Evolutionary conservation across 2,329 filamentous ascomycete species (phyloP).

Genomic region (Fusarium cicatricum): DNA sequence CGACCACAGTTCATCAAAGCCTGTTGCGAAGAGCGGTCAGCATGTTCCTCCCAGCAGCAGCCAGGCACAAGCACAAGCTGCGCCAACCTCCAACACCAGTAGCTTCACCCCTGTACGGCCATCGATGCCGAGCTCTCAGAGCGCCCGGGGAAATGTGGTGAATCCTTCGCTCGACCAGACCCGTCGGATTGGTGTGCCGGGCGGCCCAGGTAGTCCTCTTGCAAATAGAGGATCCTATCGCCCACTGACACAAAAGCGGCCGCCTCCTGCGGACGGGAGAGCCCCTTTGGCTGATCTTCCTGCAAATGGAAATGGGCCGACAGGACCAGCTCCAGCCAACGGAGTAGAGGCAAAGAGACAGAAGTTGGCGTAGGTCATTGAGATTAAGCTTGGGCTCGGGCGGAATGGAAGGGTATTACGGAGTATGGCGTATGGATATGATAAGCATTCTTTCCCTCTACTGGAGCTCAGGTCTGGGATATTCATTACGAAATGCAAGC

Average conservation of each 20-base stretch:
- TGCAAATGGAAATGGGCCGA: conserved; percentile 50
- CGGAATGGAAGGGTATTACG: conserved; percentile 8
- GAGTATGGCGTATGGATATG: conserved; percentile 29
- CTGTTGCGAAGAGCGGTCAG: conserved; percentile 67
- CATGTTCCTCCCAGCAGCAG: conserved; percentile 57
- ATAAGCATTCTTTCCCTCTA: conserved; percentile 3
- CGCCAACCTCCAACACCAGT: conserved; percentile 34
- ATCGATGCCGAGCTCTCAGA: conserved; percentile 38
- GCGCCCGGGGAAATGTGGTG: conserved; percentile 51
- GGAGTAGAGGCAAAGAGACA: conserved; percentile 61
- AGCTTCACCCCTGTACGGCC: conserved; percentile 46
- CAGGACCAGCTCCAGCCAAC: conserved; percentile 31
- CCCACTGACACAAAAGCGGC: conserved; percentile 66
- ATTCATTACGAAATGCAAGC: conserved; percentile 19
- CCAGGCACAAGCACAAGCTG: conserved; percentile 37
- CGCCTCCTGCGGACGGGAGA: conserved; percentile 50
- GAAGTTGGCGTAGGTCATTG: conserved; percentile 50
- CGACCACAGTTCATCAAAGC: conserved; percentile 80
- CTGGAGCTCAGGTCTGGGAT: conserved; percentile 35
- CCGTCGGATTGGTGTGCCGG: conserved; percentile 67
- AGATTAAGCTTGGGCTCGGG: background rate
- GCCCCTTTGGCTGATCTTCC: conserved; percentile 61
- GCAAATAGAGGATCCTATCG: conserved; percentile 66
- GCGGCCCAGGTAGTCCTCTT: conserved; percentile 62
- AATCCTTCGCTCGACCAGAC: conserved; percentile 64